Evolutionary conservation across 2,329 filamentous ascomycete species (phyloP).

Genomic region (Huntiella decipiens): DNA sequence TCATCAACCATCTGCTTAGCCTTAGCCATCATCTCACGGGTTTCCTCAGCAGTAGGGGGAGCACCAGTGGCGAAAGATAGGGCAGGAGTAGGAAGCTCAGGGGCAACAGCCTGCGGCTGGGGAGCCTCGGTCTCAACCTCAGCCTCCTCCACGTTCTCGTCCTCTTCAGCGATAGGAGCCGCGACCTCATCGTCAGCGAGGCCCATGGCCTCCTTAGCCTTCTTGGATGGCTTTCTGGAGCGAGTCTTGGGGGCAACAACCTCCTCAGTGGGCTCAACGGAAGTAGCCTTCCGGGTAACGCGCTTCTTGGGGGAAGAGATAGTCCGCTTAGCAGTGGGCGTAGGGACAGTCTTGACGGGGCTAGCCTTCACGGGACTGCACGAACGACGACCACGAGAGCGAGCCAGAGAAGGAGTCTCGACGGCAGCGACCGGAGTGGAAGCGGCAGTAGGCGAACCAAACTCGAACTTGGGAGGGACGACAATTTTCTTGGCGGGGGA

Average conservation of each 20-base stretch:
- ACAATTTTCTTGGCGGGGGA: constrained; percentile 58
- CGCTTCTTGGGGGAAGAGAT: constrained; percentile 9
- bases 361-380: constrained; percentile 29
- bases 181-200: constrained; percentile 19
- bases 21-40: constrained; percentile 64
- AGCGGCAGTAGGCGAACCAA: constrained; percentile 16
- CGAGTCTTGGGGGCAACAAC: constrained; percentile 6
- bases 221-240: constrained; percentile 7
- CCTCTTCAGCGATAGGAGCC: constrained; percentile 22
- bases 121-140: constrained; percentile 50
- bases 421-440: constrained; percentile 25
- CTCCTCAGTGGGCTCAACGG: constrained; percentile 9
- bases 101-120: constrained; percentile 22
- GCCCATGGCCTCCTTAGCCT: constrained; percentile 22
- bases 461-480: constrained; percentile 65
- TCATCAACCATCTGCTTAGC: constrained; percentile 77
- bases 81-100: constrained; percentile 3
- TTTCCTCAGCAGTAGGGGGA: constrained; percentile 56
- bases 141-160: constrained; percentile 29
- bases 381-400: constrained; percentile 33
- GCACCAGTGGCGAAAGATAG: constrained; percentile 32
- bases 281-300: constrained; percentile 8
- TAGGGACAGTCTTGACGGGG: constrained; percentile 16
- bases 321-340: constrained; percentile 35
- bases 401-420: constrained; percentile 24